Evolutionary conservation across 192 early-diverging fungal species (phyloP).

Genomic region (Backusella circina): DNA sequence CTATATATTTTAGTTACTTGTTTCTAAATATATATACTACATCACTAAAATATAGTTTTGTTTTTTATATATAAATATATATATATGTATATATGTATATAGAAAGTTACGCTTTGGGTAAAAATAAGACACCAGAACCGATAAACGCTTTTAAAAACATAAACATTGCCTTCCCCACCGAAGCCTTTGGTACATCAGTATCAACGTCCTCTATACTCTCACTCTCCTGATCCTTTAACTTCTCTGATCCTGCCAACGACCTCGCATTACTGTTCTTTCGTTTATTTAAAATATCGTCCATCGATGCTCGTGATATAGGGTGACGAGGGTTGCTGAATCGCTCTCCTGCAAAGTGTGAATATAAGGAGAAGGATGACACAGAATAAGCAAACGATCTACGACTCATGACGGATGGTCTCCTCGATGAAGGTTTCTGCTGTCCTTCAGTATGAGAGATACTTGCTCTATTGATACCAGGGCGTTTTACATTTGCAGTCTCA

Average conservation of each 20-base stretch:
- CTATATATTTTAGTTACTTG: slow-evolving; percentile 16
- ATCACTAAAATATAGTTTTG: not conserved
- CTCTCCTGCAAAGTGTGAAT: slow-evolving; percentile 30
- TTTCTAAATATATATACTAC: not conserved
- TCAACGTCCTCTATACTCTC: not conserved
- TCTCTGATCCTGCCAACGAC: not conserved
- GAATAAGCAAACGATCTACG: slow-evolving; percentile 15
- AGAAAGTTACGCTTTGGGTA: slow-evolving; percentile 44
- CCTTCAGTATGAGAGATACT: not conserved
- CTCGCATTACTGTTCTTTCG: not conserved
- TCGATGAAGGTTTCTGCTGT: not conserved
- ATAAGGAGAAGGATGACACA: slow-evolving; percentile 25
- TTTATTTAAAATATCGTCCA: not conserved
- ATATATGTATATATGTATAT: not conserved
- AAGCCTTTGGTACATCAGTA: slow-evolving; percentile 30
- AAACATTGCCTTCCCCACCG: slow-evolving; percentile 54
- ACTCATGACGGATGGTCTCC: not conserved
- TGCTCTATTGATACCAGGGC: not conserved
- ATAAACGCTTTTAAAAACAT: slow-evolving; percentile 62
- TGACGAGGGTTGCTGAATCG: not conserved
- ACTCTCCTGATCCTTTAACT: not conserved
- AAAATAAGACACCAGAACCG: slow-evolving; percentile 54
- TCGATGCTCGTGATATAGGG: not conserved
- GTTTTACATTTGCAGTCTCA: not conserved
- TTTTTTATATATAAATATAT: too few relatives aligned